phyloP scores from a whole-genome alignment of 1,284 basidiomycete genomes.

The Inonotus hispidus region DNA sequence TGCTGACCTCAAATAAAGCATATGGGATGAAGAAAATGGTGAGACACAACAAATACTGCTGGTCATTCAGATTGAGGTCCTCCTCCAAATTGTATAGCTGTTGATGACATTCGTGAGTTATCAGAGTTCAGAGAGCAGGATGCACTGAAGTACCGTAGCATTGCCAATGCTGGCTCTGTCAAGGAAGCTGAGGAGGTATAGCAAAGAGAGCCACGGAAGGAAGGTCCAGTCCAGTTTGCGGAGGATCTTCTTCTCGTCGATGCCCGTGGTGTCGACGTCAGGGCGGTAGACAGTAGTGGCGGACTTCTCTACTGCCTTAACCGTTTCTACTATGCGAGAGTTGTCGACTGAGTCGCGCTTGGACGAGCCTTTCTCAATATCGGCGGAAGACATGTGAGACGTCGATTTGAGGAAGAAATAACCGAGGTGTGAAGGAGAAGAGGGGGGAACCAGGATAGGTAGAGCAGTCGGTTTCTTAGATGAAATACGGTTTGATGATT shows the following conservation, averaged over 20 bases:
- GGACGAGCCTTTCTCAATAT: conserved; percentile 8
- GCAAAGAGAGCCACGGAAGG: conserved; percentile 63
- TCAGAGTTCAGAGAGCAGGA: neutral
- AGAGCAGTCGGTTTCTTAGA: neutral
- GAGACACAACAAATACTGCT: conserved; percentile 58
- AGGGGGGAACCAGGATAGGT: neutral
- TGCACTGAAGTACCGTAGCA: conserved; percentile 45
- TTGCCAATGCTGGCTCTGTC: conserved; percentile 83
- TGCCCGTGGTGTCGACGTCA: conserved; percentile 45
- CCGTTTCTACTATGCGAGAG: conserved; percentile 22
- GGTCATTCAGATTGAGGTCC: conserved; percentile 52
- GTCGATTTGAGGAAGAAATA: neutral
- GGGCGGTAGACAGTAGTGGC: conserved; percentile 33
- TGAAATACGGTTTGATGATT: neutral
- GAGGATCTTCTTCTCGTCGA: conserved; percentile 59
- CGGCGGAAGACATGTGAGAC: conserved; percentile 3
- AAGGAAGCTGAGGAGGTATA: conserved; percentile 71
- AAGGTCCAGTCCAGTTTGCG: conserved; percentile 61
- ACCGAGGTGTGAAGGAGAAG: neutral
- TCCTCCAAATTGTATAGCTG: conserved; percentile 53
- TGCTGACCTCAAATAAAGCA: conserved; percentile 50
- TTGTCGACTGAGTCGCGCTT: conserved; percentile 24
- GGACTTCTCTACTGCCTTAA: conserved; percentile 20
- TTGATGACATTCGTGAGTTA: neutral
- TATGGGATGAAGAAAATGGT: conserved; percentile 66